Evolutionary conservation across 1,284 basidiomycete species (phyloP).

Genomic region (Leccinum variabile): DNA sequence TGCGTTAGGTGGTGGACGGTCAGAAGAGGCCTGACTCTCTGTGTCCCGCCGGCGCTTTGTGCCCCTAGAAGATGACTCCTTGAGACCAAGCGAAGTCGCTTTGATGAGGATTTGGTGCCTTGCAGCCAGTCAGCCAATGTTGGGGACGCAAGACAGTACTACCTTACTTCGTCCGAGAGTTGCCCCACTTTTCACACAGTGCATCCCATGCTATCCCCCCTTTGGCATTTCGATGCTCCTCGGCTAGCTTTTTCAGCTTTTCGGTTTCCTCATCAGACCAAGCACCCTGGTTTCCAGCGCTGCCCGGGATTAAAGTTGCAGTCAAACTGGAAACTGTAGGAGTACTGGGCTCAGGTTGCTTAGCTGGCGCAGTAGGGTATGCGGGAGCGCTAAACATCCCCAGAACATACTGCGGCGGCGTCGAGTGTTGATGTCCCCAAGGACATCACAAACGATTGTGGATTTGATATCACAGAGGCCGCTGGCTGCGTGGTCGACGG

Average conservation of each 20-base stretch:
- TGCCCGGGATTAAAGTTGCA: slow-evolving; percentile 31
- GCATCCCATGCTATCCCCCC: slow-evolving; percentile 76
- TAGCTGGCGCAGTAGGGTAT: slow-evolving; percentile 46
- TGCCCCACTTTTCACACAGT: slow-evolving; percentile 69
- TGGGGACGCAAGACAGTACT: slow-evolving; percentile 1
- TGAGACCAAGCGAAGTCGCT: slow-evolving; percentile 70
- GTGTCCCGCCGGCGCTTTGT: slow-evolving; percentile 60
- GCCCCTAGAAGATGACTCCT: slow-evolving; percentile 66
- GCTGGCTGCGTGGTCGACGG: slow-evolving; percentile 29
- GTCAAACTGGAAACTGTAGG: slow-evolving; percentile 27
- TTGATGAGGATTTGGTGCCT: slow-evolving; percentile 80
- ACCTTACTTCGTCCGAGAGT: slow-evolving; percentile 42
- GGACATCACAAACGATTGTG: slow-evolving; percentile 68
- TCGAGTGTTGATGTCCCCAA: slow-evolving; percentile 43
- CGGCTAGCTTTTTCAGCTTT: slow-evolving; percentile 60
- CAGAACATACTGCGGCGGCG: slow-evolving; percentile 40
- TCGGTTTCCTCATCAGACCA: slow-evolving; percentile 78
- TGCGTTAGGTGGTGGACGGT: slow-evolving; percentile 29
- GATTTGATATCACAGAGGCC: slow-evolving; percentile 58
- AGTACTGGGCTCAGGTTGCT: slow-evolving; percentile 31
- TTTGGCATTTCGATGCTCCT: slow-evolving; percentile 53
- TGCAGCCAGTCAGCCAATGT: slow-evolving; percentile 15
- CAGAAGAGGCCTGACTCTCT: slow-evolving; percentile 37
- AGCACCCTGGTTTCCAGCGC: slow-evolving; percentile 59
- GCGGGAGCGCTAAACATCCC: slow-evolving; percentile 43